Base-by-base conservation (phyloP, 495 filamentous ascomycete species). In the Daldinia loculata region DNA sequence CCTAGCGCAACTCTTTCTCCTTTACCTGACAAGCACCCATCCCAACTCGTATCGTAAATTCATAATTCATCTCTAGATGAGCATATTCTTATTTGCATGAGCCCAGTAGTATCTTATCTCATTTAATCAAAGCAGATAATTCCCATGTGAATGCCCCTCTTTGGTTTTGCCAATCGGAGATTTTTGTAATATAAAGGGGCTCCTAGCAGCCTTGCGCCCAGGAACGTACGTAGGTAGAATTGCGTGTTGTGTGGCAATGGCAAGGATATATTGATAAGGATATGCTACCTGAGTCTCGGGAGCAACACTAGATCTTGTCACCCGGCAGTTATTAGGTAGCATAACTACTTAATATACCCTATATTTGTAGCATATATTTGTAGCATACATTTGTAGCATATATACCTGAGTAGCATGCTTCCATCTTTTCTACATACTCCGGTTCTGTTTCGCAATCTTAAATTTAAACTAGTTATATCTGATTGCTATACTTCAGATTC, bases 201-300 rank as follows among this genome's bases (percentile, higher is more conserved):
- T 45, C 15, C 41, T 48, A 48, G 43, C 9, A 48, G 43, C 43
- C 43, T 48, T 48, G 43, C 43, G 43, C 17, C 43, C 19, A 8
- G 19, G 43, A 24, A 24, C 8, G 22, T 45, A 45, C 19, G 43
- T 22, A 48, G 17, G 43, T 48, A 48, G 7, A 22, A 48, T 48
- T 22, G 6, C 8, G 8, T 24, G 19, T 22, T 6, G 43, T 12
- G 8, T 48, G 19, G 11, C 2, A 48, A 48, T 48, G 43, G 0
- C 43, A 48, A 48, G 43, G 43, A 19, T 48, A 22, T 48, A 48
- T 48, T 22, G 43, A 24, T 11, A 19, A 24, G 17, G 43, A 3
- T 22, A 24, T 48, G 19, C 43, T 48, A 48, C n/a, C n/a, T n/a
- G 43, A 48, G 43, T 48, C 43, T 48, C 43, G 24, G 43, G 43